phyloP scores from a whole-genome alignment of 2,329 filamentous ascomycete species.

The Stylonectria norvegica region DNA sequence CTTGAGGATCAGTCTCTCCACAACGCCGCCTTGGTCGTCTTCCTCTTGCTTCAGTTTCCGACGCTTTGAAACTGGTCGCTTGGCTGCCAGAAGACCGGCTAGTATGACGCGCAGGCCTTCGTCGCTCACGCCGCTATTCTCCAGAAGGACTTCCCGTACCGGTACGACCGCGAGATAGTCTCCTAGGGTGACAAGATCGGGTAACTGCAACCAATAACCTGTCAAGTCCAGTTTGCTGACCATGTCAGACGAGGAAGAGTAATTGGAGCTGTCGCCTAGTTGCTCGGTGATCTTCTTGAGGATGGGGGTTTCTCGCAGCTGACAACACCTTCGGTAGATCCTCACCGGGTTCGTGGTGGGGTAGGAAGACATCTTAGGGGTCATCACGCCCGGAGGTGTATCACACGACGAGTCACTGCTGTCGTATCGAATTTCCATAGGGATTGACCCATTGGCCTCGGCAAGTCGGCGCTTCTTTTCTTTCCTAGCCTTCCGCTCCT shows the following conservation, averaged over 20 bases:
- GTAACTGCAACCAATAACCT: conserved; percentile 76
- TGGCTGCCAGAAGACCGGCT: conserved; percentile 79
- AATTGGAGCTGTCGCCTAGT: conserved; percentile 68
- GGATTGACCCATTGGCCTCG: conserved; percentile 82
- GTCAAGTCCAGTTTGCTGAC: conserved; percentile 81
- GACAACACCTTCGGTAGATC: conserved; percentile 92
- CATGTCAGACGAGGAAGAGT: conserved; percentile 64
- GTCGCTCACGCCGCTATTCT: conserved; percentile 83
- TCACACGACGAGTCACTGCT: conserved; percentile 56
- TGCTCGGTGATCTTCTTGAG: conserved; percentile 90
- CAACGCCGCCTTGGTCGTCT: conserved; percentile 62
- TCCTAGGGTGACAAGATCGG: conserved; percentile 81
- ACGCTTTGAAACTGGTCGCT: conserved; percentile 57
- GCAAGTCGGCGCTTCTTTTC: conserved; percentile 82
- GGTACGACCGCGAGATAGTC: conserved; percentile 95
- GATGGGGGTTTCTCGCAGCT: conserved; percentile 87
- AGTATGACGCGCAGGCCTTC: conserved; percentile 84
- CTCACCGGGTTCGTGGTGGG: conserved; percentile 88
- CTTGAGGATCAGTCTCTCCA: conserved; percentile 84
- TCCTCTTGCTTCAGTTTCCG: conserved; percentile 43
- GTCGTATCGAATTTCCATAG: conserved; percentile 75
- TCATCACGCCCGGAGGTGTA: conserved; percentile 13
- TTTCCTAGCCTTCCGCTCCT: conserved; percentile 86
- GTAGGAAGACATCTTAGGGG: conserved; percentile 33
- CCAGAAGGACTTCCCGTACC: conserved; percentile 78